A percentile compares a stretch with the other conserved stretches of the same genome.
phyloP scores from a whole-genome alignment of 2,329 filamentous ascomycete genomes.

The Boeremia lycopersici region DNA sequence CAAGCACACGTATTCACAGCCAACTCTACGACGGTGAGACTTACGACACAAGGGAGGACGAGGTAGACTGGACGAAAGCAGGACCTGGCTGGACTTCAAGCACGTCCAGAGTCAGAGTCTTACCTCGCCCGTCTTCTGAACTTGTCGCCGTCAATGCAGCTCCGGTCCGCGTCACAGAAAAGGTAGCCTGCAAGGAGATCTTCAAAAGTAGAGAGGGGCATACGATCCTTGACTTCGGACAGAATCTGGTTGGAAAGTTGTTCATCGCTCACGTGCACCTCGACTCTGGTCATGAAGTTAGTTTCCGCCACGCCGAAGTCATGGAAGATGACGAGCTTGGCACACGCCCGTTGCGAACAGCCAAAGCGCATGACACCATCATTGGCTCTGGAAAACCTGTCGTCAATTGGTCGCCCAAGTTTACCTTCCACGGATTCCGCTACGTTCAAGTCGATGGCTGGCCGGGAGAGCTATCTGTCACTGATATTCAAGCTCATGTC shows the following conservation, averaged over 20 bases:
- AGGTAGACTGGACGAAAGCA: not conserved
- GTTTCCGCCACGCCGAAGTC: not conserved
- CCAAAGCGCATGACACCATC: not conserved
- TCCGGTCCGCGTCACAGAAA: not conserved
- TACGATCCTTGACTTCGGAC: not conserved
- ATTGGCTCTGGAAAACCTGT: not conserved
- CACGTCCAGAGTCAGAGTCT: not conserved
- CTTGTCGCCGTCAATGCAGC: not conserved
- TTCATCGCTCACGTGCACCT: not conserved
- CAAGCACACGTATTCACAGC: not conserved
- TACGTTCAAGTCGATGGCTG: not conserved
- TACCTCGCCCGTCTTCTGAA: not conserved
- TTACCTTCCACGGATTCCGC: conserved; percentile 2
- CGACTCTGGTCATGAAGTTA: not conserved
- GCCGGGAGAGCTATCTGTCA: not conserved
- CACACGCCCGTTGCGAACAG: not conserved
- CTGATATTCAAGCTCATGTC: not conserved
- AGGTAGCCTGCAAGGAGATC: not conserved
- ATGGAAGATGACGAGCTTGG: not conserved
- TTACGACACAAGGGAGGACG: not conserved
- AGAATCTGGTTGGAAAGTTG: not conserved
- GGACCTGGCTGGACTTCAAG: not conserved
- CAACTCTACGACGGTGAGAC: not conserved
- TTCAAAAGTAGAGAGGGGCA: not conserved
- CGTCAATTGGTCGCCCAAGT: not conserved